Evolutionary conservation across 805 yeast species (phyloP), one percentile per base, ranked within the genome.

Genomic region (Tetrapisispora phaffii): DNA sequence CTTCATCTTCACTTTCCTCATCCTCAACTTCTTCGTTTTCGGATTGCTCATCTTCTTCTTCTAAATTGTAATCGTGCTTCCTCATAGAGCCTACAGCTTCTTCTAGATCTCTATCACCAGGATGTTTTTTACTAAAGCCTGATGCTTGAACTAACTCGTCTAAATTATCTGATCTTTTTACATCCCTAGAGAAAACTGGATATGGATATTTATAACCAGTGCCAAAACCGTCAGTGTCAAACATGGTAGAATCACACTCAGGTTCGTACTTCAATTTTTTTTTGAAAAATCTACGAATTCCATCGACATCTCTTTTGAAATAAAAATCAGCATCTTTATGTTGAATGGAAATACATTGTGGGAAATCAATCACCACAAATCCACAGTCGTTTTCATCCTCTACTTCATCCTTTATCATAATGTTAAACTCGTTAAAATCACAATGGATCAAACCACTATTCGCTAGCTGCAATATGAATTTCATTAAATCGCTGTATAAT

Each of bases 341-440:
- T 52, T 84, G 89, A 39, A 85, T 85, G 20, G 96, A 86, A 16
- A 93, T 84, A 77, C 97, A 90, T 66, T 93, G 99, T 3, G 99
- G 99, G 72, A 93, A 93, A 72, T 93, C 99, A 57, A 93, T 90
- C 23, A 93, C 96, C 19, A 89, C 82, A 56, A 88, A 86, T 41
- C 85, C 93, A 36, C 68, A 66, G 45, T 80, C 85, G 46, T 66
- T 68, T 17, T 71, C 58, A 34, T 62, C 70, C 16, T 68, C 66
- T 4, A 72, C 75, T 38, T 75, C 76, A 28, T 76, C 71, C 50
- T 83, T 83, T 34, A 84, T 72, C 76, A 93, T 86, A 54, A 93
- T 87, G 63, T 93, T 93, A 66, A 93, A 93, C 67, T 93, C 99
- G 64, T 93, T 93, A 69, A 81, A 93, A 70, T 93, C 99, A 73